phyloP scores from a whole-genome alignment of 1,284 basidiomycete genomes.

The Wallemia ichthyophaga region DNA sequence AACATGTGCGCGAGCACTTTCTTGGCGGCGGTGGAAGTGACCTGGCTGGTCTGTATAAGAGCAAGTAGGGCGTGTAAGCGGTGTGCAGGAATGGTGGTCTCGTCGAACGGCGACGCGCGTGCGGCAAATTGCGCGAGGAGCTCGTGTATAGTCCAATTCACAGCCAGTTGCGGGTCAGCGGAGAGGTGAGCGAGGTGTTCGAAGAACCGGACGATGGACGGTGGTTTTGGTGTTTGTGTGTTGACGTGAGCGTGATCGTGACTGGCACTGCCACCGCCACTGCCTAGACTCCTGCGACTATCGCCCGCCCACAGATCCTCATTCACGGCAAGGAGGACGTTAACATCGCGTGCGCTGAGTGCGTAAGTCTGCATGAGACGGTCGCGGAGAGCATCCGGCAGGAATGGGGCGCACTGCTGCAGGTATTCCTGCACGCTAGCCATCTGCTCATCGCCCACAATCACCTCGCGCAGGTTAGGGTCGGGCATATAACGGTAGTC shows the following conservation, averaged over 20 bases:
- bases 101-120: slow-evolving; percentile 27
- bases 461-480: no score
- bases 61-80: slow-evolving; percentile 51
- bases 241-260: no score
- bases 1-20: slow-evolving; percentile 33
- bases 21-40: slow-evolving; percentile 41
- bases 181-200: slow-evolving; percentile 27
- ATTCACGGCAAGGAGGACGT: slow-evolving; percentile 46
- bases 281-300: no score
- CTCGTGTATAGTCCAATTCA: slow-evolving; percentile 78
- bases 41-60: slow-evolving; percentile 29
- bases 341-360: slow-evolving; percentile 34
- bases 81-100: slow-evolving; percentile 27
- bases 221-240: no score
- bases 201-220: slow-evolving; percentile 34
- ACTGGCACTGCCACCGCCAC: no score
- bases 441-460: no score
- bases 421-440: no score
- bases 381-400: no score
- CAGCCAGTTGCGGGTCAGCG: slow-evolving; percentile 33
- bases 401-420: no score
- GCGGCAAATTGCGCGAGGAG: slow-evolving; percentile 42
- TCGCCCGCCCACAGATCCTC: slow-evolving; percentile 15
- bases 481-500: slow-evolving; percentile 99
- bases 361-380: no score